Percentiles rank a stretch among this genome's conserved stretches.
These are phyloP conservation scores for Nitzschia palea DNA, from an alignment of 108 stramenopile species.

Conservation along the genomic window DNA sequence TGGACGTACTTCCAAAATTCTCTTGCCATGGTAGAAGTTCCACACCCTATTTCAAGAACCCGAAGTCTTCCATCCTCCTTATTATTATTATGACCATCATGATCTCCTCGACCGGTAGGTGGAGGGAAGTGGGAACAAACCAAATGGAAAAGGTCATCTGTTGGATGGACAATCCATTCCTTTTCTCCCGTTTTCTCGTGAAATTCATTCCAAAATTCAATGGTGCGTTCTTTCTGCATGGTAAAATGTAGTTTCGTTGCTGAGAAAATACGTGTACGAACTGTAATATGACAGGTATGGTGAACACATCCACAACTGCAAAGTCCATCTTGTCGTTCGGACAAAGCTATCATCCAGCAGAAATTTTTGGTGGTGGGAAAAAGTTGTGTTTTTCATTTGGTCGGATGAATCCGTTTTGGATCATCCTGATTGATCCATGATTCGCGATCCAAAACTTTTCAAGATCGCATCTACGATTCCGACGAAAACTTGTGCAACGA, in stretches of 20 bases:
- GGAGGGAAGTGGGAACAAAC: slow-evolving; percentile 33
- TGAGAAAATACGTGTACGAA: too few relatives aligned
- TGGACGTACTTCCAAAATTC: slow-evolving; percentile 41
- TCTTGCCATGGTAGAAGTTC: slow-evolving; percentile 59
- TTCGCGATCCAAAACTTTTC: too few relatives aligned
- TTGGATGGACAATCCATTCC: slow-evolving; percentile 49
- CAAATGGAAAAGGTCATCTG: slow-evolving; percentile 39
- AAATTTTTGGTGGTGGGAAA: too few relatives aligned
- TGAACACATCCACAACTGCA: slow-evolving; percentile 15
- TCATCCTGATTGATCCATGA: too few relatives aligned
- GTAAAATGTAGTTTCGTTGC: slow-evolving; percentile 40
- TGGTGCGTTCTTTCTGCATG: slow-evolving; percentile 64
- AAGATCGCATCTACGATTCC: too few relatives aligned
- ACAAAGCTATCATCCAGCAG: too few relatives aligned
- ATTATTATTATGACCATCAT: not conserved
- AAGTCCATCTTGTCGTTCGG: slow-evolving; percentile 32
- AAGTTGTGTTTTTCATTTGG: too few relatives aligned
- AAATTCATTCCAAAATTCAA: slow-evolving; percentile 70
- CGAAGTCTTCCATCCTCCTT: slow-evolving; percentile 5
- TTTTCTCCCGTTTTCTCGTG: slow-evolving; percentile 26
- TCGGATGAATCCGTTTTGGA: too few relatives aligned
- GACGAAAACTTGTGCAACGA: too few relatives aligned
- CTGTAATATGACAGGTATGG: too few relatives aligned
- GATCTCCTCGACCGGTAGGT: not conserved
- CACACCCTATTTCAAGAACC: slow-evolving; percentile 78